Conservation (phyloP, 116 monocot species). For the Papilionanthe hybrid region DNA sequence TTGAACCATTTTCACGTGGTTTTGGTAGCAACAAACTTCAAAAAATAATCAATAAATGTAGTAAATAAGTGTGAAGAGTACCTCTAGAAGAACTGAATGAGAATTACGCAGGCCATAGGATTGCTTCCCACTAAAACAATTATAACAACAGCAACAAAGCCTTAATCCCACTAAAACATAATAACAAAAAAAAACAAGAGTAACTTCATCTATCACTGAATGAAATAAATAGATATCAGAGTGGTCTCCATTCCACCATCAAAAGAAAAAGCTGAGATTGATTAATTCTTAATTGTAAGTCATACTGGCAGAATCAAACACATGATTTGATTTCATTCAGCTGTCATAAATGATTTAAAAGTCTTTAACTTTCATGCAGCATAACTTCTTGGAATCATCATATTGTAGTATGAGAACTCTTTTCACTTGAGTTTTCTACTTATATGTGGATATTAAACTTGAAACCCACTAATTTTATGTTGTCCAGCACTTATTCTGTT, state of each 20-base stretch:
- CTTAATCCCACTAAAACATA: conserved; percentile 51
- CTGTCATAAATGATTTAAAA: neutral
- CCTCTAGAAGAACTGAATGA: conserved; percentile 57
- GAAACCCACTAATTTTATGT: neutral
- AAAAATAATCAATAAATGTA: neutral
- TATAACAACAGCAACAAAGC: too few species aligned
- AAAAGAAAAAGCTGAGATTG: neutral
- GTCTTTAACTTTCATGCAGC: neutral
- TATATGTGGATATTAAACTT: neutral
- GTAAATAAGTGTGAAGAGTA: conserved; percentile 6
- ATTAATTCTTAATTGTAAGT: neutral
- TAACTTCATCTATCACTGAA: neutral
- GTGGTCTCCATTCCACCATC: neutral
- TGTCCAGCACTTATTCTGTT: neutral
- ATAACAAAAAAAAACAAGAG: neutral
- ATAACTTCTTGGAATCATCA: neutral
- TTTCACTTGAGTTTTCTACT: neutral
- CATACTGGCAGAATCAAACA: neutral
- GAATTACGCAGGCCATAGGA: conserved; percentile 85
- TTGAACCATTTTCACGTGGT: neutral
- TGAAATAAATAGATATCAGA: neutral
- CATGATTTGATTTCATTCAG: neutral
- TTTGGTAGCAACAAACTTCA: neutral
- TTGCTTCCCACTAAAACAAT: conserved; percentile 55
- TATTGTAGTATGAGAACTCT: neutral